Base-by-base conservation (phyloP, 2,329 filamentous ascomycete species). In the Lanzia echinophila region DNA sequence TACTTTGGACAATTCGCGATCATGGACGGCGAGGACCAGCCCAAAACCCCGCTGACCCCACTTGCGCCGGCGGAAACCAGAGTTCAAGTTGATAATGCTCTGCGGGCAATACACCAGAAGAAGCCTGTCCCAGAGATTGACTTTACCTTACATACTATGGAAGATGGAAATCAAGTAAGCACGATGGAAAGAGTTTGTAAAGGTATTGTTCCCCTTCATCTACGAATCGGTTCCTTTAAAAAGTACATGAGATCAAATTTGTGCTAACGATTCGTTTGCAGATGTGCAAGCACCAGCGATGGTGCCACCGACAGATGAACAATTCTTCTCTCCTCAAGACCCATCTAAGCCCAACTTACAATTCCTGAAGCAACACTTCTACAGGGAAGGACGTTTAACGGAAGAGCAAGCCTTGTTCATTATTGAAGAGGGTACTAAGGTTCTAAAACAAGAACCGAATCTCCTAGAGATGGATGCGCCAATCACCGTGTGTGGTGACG, bases 381-480 rank as follows among this genome's bases (percentile, higher is more conserved):
- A 96, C 72, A 87, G 94, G 61, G 94, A 99, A 77, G 94, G 94
- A 58, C 90, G 94, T 63, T 78, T 99, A 69, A 97, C 92, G 45
- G 91, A 99, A 71, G 92, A 97, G 66, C 94, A 99, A 76, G 94
- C 94, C 55, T 77, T 99, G 71, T 97, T 87, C 84, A 99, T 99
- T 66, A 85, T 99, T 70, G 82, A 83, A 65, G 84, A 86, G 64
- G 94, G 92, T 58, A 90, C 90, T 53, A 88, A 96, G 71, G 75
- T 99, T 48, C 79, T 99, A 66, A 87, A 86, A 68, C 79, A 86
- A 58, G 94, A 99, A 75, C 92, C 94, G 61, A 99, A 97, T 72
- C 78, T 99, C 61, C 79, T 99, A 63, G 94, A 99, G 78, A 99
- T 99, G 94, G 94, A 99, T 72, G 94, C 94, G 39, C 94, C 94